Percentiles rank a stretch among this genome's conserved stretches.
phyloP scores from a whole-genome alignment of 192 early-diverging fungal genomes.

The Polychytrium aggregatum region DNA sequence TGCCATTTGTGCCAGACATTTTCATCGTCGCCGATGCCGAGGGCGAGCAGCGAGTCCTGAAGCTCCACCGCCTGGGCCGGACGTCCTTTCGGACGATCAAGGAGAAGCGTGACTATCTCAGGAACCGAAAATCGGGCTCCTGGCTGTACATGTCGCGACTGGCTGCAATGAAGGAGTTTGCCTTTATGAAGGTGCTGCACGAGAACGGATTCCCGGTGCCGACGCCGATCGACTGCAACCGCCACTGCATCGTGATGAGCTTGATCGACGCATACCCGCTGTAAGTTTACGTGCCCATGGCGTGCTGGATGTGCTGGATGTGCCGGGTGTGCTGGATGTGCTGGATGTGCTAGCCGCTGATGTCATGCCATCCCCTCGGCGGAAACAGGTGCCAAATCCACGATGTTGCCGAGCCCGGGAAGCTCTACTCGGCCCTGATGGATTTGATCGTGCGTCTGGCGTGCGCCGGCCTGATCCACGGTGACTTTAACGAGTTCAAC shows the following conservation, averaged over 20 bases:
- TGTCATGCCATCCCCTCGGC: not conserved
- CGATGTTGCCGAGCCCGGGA: conserved; percentile 78
- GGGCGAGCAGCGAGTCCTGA: conserved; percentile 82
- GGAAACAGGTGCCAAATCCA: conserved; percentile 64
- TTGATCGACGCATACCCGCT: conserved; percentile 89
- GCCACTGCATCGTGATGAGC: conserved; percentile 97
- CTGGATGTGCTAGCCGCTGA: no score
- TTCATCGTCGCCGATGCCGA: conserved; percentile 93
- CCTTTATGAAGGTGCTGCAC: conserved; percentile 95
- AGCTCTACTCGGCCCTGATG: conserved; percentile 91
- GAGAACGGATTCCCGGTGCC: conserved; percentile 97
- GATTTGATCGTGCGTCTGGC: conserved; percentile 91
- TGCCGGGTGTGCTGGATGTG: no score
- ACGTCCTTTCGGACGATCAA: conserved; percentile 96
- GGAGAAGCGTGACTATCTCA: conserved; percentile 92
- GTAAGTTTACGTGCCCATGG: no score
- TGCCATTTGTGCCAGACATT: conserved; percentile 63
- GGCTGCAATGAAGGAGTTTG: conserved; percentile 96
- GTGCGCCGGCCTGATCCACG: conserved; percentile 90
- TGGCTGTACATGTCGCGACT: conserved; percentile 99
- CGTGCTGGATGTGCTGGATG: no score
- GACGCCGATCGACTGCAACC: conserved; percentile 78
- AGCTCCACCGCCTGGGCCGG: conserved; percentile 90
- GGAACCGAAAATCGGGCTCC: conserved; percentile 84
- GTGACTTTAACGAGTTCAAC: conserved; percentile 99